Conservation (phyloP, 2,329 filamentous ascomycete genomes). For the Lasiodiplodia gonubiensis region DNA sequence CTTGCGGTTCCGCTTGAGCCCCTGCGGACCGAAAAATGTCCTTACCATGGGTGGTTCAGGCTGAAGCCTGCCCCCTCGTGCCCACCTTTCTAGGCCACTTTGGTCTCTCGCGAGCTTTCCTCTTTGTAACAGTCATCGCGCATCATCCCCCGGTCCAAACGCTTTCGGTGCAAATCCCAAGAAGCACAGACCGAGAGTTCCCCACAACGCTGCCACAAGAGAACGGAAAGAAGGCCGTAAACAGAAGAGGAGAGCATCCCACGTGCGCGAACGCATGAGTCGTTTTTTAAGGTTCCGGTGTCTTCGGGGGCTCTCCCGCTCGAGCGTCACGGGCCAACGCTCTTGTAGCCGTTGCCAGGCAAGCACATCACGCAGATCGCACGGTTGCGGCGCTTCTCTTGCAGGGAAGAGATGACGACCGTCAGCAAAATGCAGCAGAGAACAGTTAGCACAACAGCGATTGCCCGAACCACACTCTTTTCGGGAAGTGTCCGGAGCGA, state of each 20-base stretch:
- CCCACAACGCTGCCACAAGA: background rate
- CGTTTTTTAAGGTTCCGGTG: background rate
- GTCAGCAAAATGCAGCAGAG: background rate
- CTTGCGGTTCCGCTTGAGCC: background rate
- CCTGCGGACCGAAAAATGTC: background rate
- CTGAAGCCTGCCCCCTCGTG: background rate
- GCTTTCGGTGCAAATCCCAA: background rate
- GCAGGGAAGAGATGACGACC: background rate
- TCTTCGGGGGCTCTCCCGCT: background rate
- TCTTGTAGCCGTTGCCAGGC: background rate
- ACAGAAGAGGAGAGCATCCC: background rate
- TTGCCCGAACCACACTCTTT: background rate
- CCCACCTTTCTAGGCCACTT: background rate
- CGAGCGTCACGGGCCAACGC: constrained; percentile 12
- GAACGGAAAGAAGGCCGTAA: constrained; percentile 8
- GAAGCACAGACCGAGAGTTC: background rate
- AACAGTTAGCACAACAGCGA: background rate
- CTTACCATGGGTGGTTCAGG: background rate
- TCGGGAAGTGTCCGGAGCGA: background rate
- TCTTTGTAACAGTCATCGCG: background rate
- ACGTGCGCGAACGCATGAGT: background rate
- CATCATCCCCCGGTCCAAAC: background rate
- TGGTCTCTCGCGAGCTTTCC: background rate
- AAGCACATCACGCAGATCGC: background rate
- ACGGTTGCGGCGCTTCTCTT: constrained; percentile 14